Evolutionary conservation across 2,329 filamentous ascomycete species (phyloP).

Genomic region (Aspergillus vadensis): DNA sequence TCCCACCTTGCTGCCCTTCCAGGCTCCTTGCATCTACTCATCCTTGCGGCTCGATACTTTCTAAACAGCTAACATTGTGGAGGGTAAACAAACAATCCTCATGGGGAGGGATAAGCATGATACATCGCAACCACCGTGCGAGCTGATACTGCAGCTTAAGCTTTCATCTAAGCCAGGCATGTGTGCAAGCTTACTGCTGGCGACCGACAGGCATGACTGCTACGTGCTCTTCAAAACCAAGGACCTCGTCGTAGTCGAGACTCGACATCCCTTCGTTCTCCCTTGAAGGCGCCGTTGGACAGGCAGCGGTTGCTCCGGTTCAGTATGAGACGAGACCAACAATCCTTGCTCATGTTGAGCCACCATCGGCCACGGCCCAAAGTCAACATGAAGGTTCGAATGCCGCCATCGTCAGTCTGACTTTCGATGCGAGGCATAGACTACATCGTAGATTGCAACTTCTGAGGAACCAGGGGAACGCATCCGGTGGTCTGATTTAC

Average conservation of each 20-base stretch:
- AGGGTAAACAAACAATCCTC: constrained; percentile 1
- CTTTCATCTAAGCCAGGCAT: constrained; percentile 1
- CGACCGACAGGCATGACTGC: not conserved
- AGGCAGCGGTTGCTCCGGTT: not conserved
- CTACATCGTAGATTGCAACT: not conserved
- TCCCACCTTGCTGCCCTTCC: constrained; percentile 13
- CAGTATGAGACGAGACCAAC: not conserved
- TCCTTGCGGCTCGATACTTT: constrained; percentile 27
- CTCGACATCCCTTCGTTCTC: not conserved
- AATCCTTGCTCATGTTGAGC: not conserved
- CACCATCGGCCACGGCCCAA: not conserved
- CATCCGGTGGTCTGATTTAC: not conserved
- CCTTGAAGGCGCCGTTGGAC: not conserved
- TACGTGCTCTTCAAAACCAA: not conserved
- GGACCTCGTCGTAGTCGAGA: not conserved
- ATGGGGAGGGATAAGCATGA: constrained; percentile 1
- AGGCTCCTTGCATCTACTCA: constrained; percentile 31
- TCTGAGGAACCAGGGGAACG: not conserved
- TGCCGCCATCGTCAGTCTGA: not conserved
- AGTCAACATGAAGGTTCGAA: not conserved
- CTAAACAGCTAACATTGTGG: not conserved
- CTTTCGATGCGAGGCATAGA: not conserved
- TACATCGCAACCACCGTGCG: not conserved
- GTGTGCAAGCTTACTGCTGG: constrained; percentile 2
- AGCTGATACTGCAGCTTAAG: constrained; percentile 4